Percentiles rank a stretch among this genome's conserved stretches.
phyloP scores from a whole-genome alignment of 2,329 filamentous ascomycete species.

The Pseudogymnoascus sp. region DNA sequence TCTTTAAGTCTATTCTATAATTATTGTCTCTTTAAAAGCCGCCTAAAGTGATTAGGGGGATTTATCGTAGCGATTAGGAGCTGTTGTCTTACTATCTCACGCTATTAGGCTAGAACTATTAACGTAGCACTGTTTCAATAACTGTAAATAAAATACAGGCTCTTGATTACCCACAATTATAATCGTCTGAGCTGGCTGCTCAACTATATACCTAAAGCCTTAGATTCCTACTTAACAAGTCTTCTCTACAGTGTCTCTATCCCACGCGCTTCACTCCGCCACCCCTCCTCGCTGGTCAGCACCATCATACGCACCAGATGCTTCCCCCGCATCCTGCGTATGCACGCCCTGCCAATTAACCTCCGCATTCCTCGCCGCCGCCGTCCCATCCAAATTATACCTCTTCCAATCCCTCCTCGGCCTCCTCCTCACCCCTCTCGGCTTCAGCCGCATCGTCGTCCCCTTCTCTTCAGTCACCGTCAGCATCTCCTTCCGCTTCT shows the following conservation, averaged over 20 bases:
- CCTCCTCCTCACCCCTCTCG: slow-evolving; percentile 1
- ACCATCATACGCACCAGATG: neutral
- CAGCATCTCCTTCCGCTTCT: neutral
- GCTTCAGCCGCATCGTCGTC: neutral
- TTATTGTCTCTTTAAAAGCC: neutral
- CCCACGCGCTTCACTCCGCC: neutral
- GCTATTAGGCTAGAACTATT: neutral
- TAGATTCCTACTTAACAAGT: neutral
- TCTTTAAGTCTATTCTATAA: neutral
- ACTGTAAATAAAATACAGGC: neutral
- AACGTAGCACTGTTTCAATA: neutral
- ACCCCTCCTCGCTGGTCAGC: neutral
- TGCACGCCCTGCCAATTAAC: neutral
- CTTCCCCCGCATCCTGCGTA: neutral
- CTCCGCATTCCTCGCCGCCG: neutral
- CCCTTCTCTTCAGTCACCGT: neutral
- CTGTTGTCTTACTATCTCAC: neutral
- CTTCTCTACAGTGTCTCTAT: neutral
- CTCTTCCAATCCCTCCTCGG: slow-evolving; percentile 5
- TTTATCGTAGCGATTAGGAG: neutral
- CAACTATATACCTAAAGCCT: neutral
- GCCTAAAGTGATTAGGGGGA: neutral
- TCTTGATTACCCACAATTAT: slow-evolving; percentile 22
- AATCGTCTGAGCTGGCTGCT: slow-evolving; percentile 37
- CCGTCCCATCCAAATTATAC: slow-evolving; percentile 1